These are phyloP conservation scores for Hemerocallis citrina DNA, from an alignment of 106 monocot genomes.

Conservation along the genomic window DNA sequence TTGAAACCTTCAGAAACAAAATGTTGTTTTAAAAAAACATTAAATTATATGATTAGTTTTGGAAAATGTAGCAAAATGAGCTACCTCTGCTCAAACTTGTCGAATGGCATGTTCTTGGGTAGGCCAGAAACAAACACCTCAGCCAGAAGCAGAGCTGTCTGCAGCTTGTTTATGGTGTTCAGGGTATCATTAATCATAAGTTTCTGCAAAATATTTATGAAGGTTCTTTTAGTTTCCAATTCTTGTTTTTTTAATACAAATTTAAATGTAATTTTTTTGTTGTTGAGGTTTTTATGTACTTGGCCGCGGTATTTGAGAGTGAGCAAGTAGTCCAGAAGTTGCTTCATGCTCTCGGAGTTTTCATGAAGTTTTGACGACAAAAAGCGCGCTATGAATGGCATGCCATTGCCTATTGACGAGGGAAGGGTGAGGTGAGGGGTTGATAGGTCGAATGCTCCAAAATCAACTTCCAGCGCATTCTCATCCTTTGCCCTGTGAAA, in stretches of 20 bases:
- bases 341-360: constrained; percentile 40
- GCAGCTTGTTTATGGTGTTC: constrained; percentile 77
- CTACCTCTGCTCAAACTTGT: constrained; percentile 86
- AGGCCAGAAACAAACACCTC: constrained; percentile 65
- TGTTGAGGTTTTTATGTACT: constrained; percentile 25
- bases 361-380: constrained; percentile 47
- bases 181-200: constrained; percentile 69
- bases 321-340: constrained; percentile 70
- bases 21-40: not conserved
- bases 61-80: too few relatives aligned
- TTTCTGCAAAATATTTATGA: constrained; percentile 72
- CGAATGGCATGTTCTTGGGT: constrained; percentile 61
- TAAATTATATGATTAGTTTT: not conserved
- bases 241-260: not conserved
- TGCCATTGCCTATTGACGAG: constrained; percentile 76
- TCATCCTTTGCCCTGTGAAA: constrained; percentile 77
- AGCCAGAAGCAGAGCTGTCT: constrained; percentile 67
- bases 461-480: constrained; percentile 84
- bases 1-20: constrained; percentile 47
- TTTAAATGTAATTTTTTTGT: not conserved
- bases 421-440: constrained; percentile 69
- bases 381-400: constrained; percentile 52
- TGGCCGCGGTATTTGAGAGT: constrained; percentile 50
- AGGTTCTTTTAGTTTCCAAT: too few relatives aligned
- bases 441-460: constrained; percentile 54